Evolutionary conservation across 306 rosid species (phyloP).

Genomic region (Neltuma alba): DNA sequence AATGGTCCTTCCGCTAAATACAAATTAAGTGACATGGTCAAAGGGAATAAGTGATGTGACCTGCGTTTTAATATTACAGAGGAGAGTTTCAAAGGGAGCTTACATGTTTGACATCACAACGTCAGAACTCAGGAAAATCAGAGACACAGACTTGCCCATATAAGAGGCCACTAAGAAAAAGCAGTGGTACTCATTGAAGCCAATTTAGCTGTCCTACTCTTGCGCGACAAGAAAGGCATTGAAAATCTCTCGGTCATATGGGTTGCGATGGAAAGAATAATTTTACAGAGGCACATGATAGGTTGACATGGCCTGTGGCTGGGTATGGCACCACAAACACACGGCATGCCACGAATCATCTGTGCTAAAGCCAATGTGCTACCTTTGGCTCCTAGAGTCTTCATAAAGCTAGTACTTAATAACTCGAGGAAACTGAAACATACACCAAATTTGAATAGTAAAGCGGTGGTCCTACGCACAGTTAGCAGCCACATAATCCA

Average conservation of each 20-base stretch:
- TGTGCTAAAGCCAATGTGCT: too few relatives aligned
- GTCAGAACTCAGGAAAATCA: conserved; percentile 40
- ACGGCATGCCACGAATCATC: too few relatives aligned
- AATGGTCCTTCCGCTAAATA: too few relatives aligned
- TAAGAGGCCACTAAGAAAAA: neutral
- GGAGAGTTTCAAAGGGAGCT: conserved; percentile 48
- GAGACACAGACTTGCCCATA: conserved; percentile 34
- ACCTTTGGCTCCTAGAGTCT: neutral
- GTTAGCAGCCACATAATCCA: too few relatives aligned
- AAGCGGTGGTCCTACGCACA: neutral
- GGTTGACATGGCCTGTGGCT: too few relatives aligned
- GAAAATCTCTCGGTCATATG: too few relatives aligned
- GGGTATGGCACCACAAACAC: too few relatives aligned
- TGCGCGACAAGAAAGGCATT: too few relatives aligned
- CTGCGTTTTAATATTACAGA: conserved; percentile 40
- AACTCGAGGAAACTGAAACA: neutral
- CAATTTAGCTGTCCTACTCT: conserved; percentile 20
- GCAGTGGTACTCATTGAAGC: conserved; percentile 12
- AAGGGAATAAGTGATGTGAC: neutral
- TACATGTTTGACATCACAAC: conserved; percentile 51
- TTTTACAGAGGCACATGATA: too few relatives aligned
- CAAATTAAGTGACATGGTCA: too few relatives aligned
- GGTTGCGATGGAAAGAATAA: too few relatives aligned
- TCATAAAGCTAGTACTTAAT: neutral
- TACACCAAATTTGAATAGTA: neutral